Base-by-base conservation (phyloP, 1,284 basidiomycete species). In the Ustilago bromivora region DNA sequence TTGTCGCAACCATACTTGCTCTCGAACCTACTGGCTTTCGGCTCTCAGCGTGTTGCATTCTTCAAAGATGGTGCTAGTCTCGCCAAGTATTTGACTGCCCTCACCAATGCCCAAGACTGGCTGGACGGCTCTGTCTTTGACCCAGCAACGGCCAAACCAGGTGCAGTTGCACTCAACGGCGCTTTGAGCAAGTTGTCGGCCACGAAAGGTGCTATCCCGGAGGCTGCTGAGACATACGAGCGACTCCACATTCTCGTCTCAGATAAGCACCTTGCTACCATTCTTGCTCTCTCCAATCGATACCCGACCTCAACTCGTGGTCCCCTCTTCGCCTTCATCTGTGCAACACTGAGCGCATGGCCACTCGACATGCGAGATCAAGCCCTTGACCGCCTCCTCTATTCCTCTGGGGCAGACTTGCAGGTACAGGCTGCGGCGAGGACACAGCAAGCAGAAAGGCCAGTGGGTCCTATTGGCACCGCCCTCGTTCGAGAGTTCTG, bases 401-500 rank as follows among this genome's bases (percentile, higher is more conserved):
- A 71, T n/a, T 71, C 67, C 28, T 62, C 38, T 40, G 32, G n/a
- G 19, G n/a, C 61, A 46, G 62, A 61, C 2, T 35, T 71, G 28
- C 54, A 52, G 49, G 19, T 68, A 19, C 54, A 52, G 46, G 58
- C 40, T 1, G 32, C 40, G 10, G 40, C 57, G 5, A 31, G 34
- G 8, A 11, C 49, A 23, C 57, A 61, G 54, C 66, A 61, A 41
- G 23, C 55, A 54, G 23, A 28, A 28, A 60, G 67, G 2, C 64
- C 56, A 5, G n/a, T 41, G 28, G 71, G 55, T 4, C 74, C 74
- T 8, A 43, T 62, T 12, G 74, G 74, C 11, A 71, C 69, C 6
- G 76, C 77, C 23, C 60, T 84, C 11, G 78, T 84, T 13, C 79
- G 84, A 19, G 84, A 86, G 51, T 61, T 85, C 15, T 86, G 84